phyloP scores from a whole-genome alignment of 1,139 yeast genomes.

The Suhomyces wounanorum region DNA sequence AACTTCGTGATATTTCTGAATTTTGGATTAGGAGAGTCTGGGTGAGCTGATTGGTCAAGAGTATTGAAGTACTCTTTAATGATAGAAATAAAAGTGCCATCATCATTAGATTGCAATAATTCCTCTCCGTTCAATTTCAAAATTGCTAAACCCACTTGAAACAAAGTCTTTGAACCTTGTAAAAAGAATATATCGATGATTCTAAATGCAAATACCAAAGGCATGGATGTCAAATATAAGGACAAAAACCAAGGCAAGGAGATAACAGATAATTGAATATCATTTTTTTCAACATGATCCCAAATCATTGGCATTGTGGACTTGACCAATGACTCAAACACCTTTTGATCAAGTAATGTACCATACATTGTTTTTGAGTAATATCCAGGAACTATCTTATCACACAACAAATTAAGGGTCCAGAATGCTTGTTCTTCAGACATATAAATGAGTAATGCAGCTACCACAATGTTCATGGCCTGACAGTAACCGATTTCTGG shows the following conservation, averaged over 20 bases:
- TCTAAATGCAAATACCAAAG: constrained; percentile 88
- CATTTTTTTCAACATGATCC: constrained; percentile 75
- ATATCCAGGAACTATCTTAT: constrained; percentile 87
- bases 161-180: constrained; percentile 86
- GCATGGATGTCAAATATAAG: constrained; percentile 88
- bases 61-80: constrained; percentile 80
- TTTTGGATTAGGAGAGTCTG: constrained; percentile 65
- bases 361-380: constrained; percentile 98
- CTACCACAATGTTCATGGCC: constrained; percentile 97
- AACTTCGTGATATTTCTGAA: constrained; percentile 74
- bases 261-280: constrained; percentile 92
- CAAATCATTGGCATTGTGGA: constrained; percentile 87
- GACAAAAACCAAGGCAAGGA: constrained; percentile 97
- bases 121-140: constrained; percentile 85
- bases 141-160: constrained; percentile 92
- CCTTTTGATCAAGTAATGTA: constrained; percentile 88
- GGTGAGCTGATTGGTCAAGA: constrained; percentile 80
- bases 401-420: constrained; percentile 84
- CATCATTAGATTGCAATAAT: constrained; percentile 78
- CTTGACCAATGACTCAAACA: constrained; percentile 86
- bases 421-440: constrained; percentile 98
- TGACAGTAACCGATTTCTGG: constrained; percentile 98
- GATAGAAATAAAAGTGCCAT: constrained; percentile 85
- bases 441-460: constrained; percentile 89
- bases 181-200: constrained; percentile 88